Evolutionary conservation across 108 stramenopile genomes (phyloP).

Genomic region (Cyclotella atomus): DNA sequence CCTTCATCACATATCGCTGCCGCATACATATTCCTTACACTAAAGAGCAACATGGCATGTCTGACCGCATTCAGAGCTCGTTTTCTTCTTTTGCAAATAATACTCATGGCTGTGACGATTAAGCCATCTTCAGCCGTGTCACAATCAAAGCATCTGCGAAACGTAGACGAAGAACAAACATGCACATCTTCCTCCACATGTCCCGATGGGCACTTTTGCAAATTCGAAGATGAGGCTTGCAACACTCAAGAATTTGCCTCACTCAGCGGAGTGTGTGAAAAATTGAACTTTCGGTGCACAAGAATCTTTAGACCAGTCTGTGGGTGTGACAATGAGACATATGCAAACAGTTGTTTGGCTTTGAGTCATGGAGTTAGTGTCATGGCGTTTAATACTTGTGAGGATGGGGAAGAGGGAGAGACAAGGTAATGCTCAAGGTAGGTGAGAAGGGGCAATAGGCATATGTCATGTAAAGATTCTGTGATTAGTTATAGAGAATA

Average conservation of each 20-base stretch:
- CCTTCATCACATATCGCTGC: no score
- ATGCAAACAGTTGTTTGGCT: slow-evolving; percentile 23
- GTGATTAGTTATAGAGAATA: no score
- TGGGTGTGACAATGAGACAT: slow-evolving; percentile 16
- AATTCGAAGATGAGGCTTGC: slow-evolving; percentile 14
- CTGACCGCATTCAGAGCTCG: neutral
- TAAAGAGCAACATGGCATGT: no score
- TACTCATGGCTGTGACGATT: neutral
- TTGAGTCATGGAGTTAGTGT: slow-evolving; percentile 12
- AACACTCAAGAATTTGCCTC: neutral
- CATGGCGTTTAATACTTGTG: neutral
- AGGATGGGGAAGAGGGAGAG: neutral
- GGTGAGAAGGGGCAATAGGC: no score
- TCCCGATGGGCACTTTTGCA: slow-evolving; percentile 11
- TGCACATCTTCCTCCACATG: neutral
- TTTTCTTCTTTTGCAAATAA: neutral
- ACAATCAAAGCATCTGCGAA: neutral
- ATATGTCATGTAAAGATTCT: no score
- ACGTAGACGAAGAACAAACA: neutral
- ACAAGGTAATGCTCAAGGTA: no score
- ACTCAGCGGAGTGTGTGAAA: neutral
- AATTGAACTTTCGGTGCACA: slow-evolving; percentile 11
- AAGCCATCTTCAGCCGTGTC: neutral
- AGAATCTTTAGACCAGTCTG: slow-evolving; percentile 15
- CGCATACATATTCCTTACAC: no score